Evolutionary conservation across 495 filamentous ascomycete species (phyloP), one percentile per base, ranked within the genome.

Genomic region (Trichoderma reesei): DNA sequence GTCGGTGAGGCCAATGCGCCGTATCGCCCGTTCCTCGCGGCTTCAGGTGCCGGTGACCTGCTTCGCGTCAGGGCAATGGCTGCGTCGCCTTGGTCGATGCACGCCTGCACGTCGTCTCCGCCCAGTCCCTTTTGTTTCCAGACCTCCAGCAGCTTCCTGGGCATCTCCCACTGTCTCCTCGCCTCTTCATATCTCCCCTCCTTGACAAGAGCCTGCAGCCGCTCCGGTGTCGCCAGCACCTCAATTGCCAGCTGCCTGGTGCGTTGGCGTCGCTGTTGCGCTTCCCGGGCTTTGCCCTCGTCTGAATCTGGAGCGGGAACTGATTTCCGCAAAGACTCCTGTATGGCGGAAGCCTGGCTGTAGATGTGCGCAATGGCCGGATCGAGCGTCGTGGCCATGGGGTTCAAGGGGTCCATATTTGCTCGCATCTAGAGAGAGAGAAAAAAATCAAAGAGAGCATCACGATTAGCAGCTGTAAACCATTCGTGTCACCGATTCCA

Each of bases 311-410:
- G 71, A 3, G 73, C 68, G 20, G 73, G 68, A 3, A 82, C 66
- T 1, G 73, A 75, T 39, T 68, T 65, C 66, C 84, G 80, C 33
- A 88, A 63, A 64, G 76, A 76, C 64, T 74, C 76, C 41, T 80
- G 86, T 66, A 96, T 78, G 34, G 78, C 77, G 16, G 80, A 83
- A 16, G 91, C 90, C 63, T 86, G 87, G 74, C 88, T 85, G 59
- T 90, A 93, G 63, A 97, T 90, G 71, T 90, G 88, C 0, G 81
- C 82, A 70, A 97, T 88, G 8, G 90, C 88, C 36, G 86, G 84
- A 59, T 88, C 85, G 36, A 97, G 75, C 7, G 88, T 93, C 54
- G 83, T 82, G 0, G 87, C 86, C 68, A 86, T 84, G 18, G 88
- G 85, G 54, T 83, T 84, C 63, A 89, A 69, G n/a, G 85, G 86